phyloP scores from a whole-genome alignment of 2,329 filamentous ascomycete genomes.

The Cladosporium sphaerospermum region DNA sequence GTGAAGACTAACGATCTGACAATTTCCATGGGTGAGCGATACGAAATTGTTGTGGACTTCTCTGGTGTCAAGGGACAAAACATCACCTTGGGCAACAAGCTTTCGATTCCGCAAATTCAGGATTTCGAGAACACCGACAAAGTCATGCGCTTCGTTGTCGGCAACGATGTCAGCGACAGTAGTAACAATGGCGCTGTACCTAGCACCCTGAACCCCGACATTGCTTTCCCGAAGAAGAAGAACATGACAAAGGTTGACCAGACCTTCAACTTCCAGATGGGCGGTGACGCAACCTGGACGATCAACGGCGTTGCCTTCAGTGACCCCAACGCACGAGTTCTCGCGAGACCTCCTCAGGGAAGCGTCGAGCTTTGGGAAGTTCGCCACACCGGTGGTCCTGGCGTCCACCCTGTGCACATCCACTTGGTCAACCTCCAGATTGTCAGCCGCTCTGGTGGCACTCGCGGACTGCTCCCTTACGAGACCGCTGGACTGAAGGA shows the following conservation, averaged over 20 bases:
- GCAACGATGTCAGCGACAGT: conserved; percentile 33
- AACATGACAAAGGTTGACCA: conserved; percentile 35
- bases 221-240: conserved; percentile 29
- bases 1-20: conserved; percentile 38
- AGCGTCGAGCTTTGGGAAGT: conserved; percentile 47
- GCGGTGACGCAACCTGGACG: conserved; percentile 38
- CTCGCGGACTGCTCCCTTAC: conserved; percentile 44
- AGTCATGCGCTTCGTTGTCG: conserved; percentile 49
- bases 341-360: conserved; percentile 44
- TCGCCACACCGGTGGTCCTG: conserved; percentile 45
- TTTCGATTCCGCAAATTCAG: conserved; percentile 31
- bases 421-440: conserved; percentile 56
- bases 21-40: conserved; percentile 52
- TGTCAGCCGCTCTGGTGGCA: conserved; percentile 42
- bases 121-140: conserved; percentile 49
- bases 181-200: conserved; percentile 35
- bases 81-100: conserved; percentile 24
- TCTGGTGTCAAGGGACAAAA: conserved; percentile 43
- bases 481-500: conserved; percentile 53
- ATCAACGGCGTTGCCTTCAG: conserved; percentile 47
- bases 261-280: conserved; percentile 42
- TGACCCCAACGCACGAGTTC: conserved; percentile 43
- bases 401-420: conserved; percentile 51
- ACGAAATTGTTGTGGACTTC: conserved; percentile 55
- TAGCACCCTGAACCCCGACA: conserved; percentile 27